Evolutionary conservation across 495 filamentous ascomycete species (phyloP), one percentile per base, ranked within the genome.

Genomic region (Apodospora peruviana): DNA sequence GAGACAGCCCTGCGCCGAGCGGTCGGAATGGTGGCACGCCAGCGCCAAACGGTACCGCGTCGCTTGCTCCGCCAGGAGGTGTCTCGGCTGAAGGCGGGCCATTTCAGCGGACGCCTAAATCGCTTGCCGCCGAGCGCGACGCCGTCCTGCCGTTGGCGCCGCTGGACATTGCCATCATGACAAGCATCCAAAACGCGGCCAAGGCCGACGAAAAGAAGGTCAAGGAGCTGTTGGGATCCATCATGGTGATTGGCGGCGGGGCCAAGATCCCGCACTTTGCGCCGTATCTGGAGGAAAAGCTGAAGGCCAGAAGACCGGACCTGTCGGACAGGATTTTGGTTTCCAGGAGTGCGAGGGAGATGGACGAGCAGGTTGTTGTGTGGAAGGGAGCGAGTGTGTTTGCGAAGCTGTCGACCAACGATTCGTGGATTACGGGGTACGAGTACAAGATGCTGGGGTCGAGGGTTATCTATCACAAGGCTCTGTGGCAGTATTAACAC

Each of bases 341-440:
- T 42, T 89, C 87, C 27, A 79, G 81, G 14, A 91, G 89, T 29
- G 94, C 93, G 1, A 68, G 93, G 52, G 93, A 98, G 57, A 79
- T 98, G 61, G 93, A 97, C 63, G 87, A 89, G 19, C 89, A 96
- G 62, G 90, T 96, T 5, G 87, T 97, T 24, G 85, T 86, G 5
- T 98, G 93, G 93, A 98, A 98, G 76, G 93, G 93, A 2, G 94
- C 87, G 3, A 95, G 90, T 59, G 88, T 98, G 22, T 98, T 96
- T 74, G 90, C 88, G n/a, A 91, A 95, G 70, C 71, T 98, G 61
- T 71, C 74, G 23, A 88, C 86, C 9, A 96, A 96, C 67, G 94
- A 98, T 69, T 89, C 84, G 65, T 97, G 93, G 93, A 89, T 97
- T 54, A 84, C 85, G 1, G 76, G 80, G 46, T 71, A 84, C 47